Conservation (phyloP, 164 flowering plant species). For the Annona squamosa region DNA sequence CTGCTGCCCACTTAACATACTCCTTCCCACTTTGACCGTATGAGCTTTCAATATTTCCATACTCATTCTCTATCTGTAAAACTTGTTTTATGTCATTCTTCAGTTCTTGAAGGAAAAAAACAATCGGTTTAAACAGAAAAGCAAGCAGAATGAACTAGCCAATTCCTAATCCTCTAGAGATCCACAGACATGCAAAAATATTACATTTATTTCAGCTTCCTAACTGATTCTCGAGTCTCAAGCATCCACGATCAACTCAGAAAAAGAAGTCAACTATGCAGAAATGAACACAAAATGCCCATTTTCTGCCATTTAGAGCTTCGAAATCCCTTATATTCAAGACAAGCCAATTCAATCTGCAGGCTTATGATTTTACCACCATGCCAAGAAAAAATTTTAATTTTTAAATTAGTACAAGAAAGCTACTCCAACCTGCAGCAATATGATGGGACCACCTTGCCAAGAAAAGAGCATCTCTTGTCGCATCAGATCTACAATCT, state of each 20-base stretch:
- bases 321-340: background rate
- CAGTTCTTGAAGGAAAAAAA: background rate
- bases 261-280: background rate
- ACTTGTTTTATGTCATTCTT: conserved; percentile 7
- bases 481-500: conserved; percentile 75
- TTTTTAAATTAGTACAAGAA: conserved; percentile 4
- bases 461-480: conserved; percentile 73
- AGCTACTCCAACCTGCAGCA: conserved; percentile 62
- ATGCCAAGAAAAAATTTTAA: background rate
- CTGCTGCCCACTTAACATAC: conserved; percentile 86
- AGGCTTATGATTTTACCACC: too few species aligned
- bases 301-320: background rate
- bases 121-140: background rate
- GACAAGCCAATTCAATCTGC: too few species aligned
- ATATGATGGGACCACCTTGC: conserved; percentile 97
- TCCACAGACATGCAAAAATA: too few species aligned
- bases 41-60: conserved; percentile 65
- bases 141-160: background rate
- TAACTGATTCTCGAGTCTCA: background rate
- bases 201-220: background rate
- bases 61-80: conserved; percentile 92
- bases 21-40: conserved; percentile 58
- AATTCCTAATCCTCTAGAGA: background rate
- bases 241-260: background rate
- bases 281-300: background rate